Conservation (phyloP, 371 early-diverging fungal species). For the Mortierella sp. region DNA sequence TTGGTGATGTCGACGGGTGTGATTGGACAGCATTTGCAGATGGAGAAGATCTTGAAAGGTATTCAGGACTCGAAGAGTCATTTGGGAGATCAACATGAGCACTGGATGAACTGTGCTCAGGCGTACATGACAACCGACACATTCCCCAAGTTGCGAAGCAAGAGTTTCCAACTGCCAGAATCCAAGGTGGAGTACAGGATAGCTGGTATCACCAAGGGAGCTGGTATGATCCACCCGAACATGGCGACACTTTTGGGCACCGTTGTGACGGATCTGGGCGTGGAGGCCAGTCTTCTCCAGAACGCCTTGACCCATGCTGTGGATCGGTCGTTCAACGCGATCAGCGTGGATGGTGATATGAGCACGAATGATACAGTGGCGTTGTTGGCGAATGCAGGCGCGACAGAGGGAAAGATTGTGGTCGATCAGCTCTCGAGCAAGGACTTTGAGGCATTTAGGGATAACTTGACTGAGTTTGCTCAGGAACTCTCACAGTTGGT, state of each 20-base stretch:
- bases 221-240: conserved; percentile 95
- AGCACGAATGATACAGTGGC: conserved; percentile 95
- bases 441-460: conserved; percentile 76
- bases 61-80: conserved; percentile 57
- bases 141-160: conserved; percentile 88
- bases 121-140: conserved; percentile 98
- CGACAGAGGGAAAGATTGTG: conserved; percentile 52
- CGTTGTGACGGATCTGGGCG: conserved; percentile 85
- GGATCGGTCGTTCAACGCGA: conserved; percentile 93
- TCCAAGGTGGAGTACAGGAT: conserved; percentile 69
- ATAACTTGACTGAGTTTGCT: conserved; percentile 80
- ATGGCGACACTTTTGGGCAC: conserved; percentile 94
- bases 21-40: conserved; percentile 91
- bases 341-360: conserved; percentile 95
- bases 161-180: conserved; percentile 63
- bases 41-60: conserved; percentile 86
- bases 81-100: conserved; percentile 68
- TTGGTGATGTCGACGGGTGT: conserved; percentile 97
- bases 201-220: conserved; percentile 95
- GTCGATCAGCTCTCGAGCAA: conserved; percentile 58
- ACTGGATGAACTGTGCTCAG: conserved; percentile 85
- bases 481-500: conserved; percentile 87
- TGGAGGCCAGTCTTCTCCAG: conserved; percentile 72
- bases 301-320: conserved; percentile 82
- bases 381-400: conserved; percentile 88